Percentiles rank a stretch among this genome's conserved stretches.
Conservation (phyloP, 1,284 basidiomycete species). For the Tremellales sp. region DNA sequence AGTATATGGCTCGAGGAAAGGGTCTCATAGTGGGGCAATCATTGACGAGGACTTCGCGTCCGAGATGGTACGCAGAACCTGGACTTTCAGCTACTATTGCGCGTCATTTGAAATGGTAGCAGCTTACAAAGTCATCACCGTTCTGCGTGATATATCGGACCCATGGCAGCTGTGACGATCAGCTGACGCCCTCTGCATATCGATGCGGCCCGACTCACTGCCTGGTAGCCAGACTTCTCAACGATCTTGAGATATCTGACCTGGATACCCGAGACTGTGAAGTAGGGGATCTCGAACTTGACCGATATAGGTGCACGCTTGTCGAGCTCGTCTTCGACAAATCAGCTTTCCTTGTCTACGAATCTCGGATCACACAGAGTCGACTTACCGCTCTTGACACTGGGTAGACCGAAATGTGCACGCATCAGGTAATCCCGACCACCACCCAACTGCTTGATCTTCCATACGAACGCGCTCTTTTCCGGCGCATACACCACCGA, state of each 20-base stretch:
- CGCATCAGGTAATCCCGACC: slow-evolving; percentile 92
- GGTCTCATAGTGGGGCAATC: slow-evolving; percentile 24
- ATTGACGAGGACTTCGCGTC: slow-evolving; percentile 33
- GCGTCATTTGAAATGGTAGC: too few species aligned
- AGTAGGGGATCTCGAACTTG: slow-evolving; percentile 97
- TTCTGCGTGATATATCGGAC: slow-evolving; percentile 59
- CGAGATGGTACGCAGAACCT: slow-evolving; percentile 49
- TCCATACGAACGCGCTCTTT: slow-evolving; percentile 95
- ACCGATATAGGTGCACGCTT: slow-evolving; percentile 92
- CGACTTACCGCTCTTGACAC: slow-evolving; percentile 73
- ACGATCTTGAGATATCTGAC: slow-evolving; percentile 96
- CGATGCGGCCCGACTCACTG: slow-evolving; percentile 34
- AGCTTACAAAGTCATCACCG: slow-evolving; percentile 67
- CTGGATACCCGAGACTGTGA: slow-evolving; percentile 90
- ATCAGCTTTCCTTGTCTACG: background rate
- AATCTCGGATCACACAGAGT: too few species aligned
- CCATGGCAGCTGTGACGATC: slow-evolving; percentile 6
- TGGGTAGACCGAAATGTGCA: slow-evolving; percentile 90
- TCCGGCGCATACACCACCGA: slow-evolving; percentile 92
- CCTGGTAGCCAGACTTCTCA: slow-evolving; percentile 96
- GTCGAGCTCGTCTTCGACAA: slow-evolving; percentile 71
- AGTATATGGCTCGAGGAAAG: too few species aligned
- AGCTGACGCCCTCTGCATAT: background rate
- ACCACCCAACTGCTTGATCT: slow-evolving; percentile 91
- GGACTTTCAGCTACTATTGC: too few species aligned